phyloP scores from a whole-genome alignment of 2,329 filamentous ascomycete species.

The Neospermospora avenae region DNA sequence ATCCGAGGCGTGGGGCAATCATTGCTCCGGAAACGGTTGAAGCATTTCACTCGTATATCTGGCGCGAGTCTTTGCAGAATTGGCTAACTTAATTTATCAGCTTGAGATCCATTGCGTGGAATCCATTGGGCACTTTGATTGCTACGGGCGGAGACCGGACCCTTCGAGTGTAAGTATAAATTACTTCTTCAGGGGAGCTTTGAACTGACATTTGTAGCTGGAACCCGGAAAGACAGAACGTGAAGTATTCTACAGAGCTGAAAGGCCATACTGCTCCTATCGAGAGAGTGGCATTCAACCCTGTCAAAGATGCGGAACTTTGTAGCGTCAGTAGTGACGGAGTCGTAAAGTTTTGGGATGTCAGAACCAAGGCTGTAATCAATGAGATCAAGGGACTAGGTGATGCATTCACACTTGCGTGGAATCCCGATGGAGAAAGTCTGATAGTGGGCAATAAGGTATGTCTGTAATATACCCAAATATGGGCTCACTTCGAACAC shows the following conservation, averaged over 20 bases:
- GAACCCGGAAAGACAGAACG: slow-evolving; percentile 74
- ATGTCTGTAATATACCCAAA: slow-evolving; percentile 35
- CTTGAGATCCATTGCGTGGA: slow-evolving; percentile 83
- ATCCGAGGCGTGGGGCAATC: not conserved
- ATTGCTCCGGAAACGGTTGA: not conserved
- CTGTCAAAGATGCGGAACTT: slow-evolving; percentile 71
- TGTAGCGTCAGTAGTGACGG: slow-evolving; percentile 73
- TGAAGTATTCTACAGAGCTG: slow-evolving; percentile 73
- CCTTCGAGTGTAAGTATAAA: slow-evolving; percentile 53
- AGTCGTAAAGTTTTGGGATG: slow-evolving; percentile 76
- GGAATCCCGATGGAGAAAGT: slow-evolving; percentile 68
- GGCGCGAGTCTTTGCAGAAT: not conserved
- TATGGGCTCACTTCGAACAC: not conserved
- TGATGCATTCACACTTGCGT: slow-evolving; percentile 67
- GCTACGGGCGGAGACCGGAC: slow-evolving; percentile 75
- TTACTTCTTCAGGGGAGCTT: not conserved
- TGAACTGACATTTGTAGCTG: slow-evolving; percentile 42
- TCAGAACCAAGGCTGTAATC: slow-evolving; percentile 66
- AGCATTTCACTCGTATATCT: not conserved
- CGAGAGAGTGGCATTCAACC: slow-evolving; percentile 76
- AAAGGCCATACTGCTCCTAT: slow-evolving; percentile 63
- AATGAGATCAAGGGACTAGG: slow-evolving; percentile 66
- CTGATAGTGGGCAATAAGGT: slow-evolving; percentile 74
- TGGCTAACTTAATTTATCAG: slow-evolving; percentile 40
- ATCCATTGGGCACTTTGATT: slow-evolving; percentile 76